Evolutionary conservation across 106 monocot genomes (phyloP), one percentile per base, ranked within the genome.

Genomic region (Agapanthus africanus): DNA sequence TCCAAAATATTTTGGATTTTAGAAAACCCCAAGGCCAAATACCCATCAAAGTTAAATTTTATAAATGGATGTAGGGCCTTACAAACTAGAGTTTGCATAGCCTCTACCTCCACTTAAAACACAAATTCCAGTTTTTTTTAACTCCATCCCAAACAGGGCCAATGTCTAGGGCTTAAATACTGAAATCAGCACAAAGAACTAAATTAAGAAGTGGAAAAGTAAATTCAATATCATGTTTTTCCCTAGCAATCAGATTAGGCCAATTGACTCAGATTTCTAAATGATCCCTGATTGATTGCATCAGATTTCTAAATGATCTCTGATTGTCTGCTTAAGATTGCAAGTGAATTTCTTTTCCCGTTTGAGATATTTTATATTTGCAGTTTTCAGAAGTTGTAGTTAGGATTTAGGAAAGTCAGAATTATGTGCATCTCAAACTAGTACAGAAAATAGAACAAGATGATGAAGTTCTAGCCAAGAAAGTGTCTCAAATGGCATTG

Each of bases 381-480:
- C 52, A 52, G 23, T 8, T 23, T n/a, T 52, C 52, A 52, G 25
- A 52, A 52, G 16, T 5, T 19, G 52, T 52, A 52, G 25, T 52
- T 52, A 52, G 52, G 52, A 25, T 6, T n/a, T n/a, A n/a, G n/a
- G 5, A 6, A 23, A 7, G 1, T 52, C 25, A 4, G 25, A 52
- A 62, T 37, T 16, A 62, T 37, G 15, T 37, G 62, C 57, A 59
- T 62, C 62, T 62, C 62, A 36, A 62, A 22, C 15, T 16, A 62
- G 18, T 4, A 36, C n/a, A 15, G 62, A 36, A 7, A n/a, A n/a
- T n/a, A n/a, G n/a, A n/a, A n/a, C n/a, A n/a, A n/a, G n/a, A n/a
- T n/a, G n/a, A n/a, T n/a, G n/a, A n/a, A n/a, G n/a, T n/a, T n/a
- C n/a, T n/a, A n/a, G n/a, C n/a, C n/a, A n/a, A 62, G 36, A 36